Conservation (phyloP, 345 rosid species). For the Reutealis trisperma region DNA sequence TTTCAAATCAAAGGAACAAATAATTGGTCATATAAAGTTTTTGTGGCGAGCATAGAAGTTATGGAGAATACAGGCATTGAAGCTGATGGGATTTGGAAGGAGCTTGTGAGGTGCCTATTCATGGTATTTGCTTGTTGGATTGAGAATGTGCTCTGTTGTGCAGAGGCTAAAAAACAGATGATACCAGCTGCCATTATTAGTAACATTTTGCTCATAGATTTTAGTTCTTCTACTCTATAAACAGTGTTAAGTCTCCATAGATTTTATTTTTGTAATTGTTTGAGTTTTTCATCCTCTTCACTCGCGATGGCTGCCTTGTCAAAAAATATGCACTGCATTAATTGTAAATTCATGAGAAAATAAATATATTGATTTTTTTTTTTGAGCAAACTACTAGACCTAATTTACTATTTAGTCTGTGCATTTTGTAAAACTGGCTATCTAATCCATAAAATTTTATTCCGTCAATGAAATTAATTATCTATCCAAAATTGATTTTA, state of each 20-base stretch:
- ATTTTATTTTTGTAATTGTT: conserved; percentile 47
- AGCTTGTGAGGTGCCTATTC: conserved; percentile 61
- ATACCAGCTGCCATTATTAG: conserved; percentile 88
- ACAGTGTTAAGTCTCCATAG: conserved; percentile 74
- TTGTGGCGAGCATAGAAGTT: conserved; percentile 62
- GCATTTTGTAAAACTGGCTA: too few species aligned
- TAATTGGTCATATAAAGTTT: conserved; percentile 62
- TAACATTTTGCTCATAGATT: conserved; percentile 71
- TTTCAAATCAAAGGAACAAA: conserved; percentile 51
- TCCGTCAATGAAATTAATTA: too few species aligned
- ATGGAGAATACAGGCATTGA: conserved; percentile 85
- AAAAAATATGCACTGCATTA: conserved; percentile 43
- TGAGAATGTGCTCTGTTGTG: conserved; percentile 78
- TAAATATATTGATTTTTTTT: too few species aligned
- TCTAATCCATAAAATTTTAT: too few species aligned
- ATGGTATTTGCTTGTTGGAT: conserved; percentile 79
- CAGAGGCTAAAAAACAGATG: conserved; percentile 65
- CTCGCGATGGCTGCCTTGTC: conserved; percentile 73
- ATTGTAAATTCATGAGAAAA: too few species aligned
- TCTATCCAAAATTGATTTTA: too few species aligned
- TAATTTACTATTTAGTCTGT: too few species aligned
- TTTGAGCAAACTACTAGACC: too few species aligned
- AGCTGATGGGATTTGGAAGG: conserved; percentile 73
- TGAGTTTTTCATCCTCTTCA: conserved; percentile 43
- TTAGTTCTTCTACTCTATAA: conserved; percentile 81